Base-by-base conservation (phyloP, 2,329 filamentous ascomycete genomes). In the Elsinoe batatas region DNA sequence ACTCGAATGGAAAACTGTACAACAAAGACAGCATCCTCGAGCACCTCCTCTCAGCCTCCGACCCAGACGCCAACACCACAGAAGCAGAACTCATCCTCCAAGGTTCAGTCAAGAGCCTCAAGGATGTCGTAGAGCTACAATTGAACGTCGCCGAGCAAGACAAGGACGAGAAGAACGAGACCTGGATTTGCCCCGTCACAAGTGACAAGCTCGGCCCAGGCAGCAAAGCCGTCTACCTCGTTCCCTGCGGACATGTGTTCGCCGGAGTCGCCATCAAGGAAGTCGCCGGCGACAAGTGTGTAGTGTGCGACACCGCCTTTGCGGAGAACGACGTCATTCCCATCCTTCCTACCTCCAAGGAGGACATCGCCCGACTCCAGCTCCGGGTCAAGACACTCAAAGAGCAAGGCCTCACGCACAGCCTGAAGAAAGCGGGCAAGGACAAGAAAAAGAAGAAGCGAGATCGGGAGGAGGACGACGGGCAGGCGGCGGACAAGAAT, bases 171-270 rank as follows among this genome's bases (percentile, higher is more conserved):
- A 51, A 62, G 57, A 53, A 54, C n/a, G 80, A 84, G 64, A 79
- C 77, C 57, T 91, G 85, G 79, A 80, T 88, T 26, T 98, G 93
- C 65, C 91, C 91, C 0, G 80, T 97, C 55, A 95, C 91, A 1
- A 81, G 87, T 64, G 95, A 94, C 68, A 84, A 87, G 67, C 72
- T 98, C 20, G 93, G 93, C 0, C 83, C 90, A 0, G 77, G 78
- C 4, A 83, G 85, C 13, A 91, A 85, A 69, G 79, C 89, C 0
- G 88, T 95, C 1, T 98, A 97, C 64, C 65, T 98, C 2, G 88
- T 97, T 3, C 93, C 93, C 0, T 98, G 93, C 65, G 94, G 93
- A 0, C 94, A 98, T 74, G 91, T 88, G 0, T 97, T 97, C 71
- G 85, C 88, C 0, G 90, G 94, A 59, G 82, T 83, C 54, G 89